Evolutionary conservation across 345 rosid species (phyloP), one percentile per base, ranked within the genome.

Genomic region (Lumnitzera racemosa): DNA sequence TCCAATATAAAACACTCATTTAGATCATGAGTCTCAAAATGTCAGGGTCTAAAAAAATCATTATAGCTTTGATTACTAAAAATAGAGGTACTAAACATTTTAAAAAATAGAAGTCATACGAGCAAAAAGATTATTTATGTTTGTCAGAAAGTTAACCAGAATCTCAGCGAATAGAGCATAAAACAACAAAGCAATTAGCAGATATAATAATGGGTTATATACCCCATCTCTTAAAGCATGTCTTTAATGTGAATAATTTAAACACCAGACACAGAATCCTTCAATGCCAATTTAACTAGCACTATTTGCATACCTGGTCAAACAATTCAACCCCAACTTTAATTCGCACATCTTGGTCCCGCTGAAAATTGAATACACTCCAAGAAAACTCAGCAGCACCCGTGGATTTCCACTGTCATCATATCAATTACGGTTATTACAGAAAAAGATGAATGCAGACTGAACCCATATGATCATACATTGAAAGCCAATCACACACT

Each of bases 381-480:
- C 86, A 87, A 55, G 88, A 67, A 65, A 94, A 76, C 69, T 94
- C 97, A 10, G 91, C 89, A 49, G 87, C 96, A 71, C 89, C 99
- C 66, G 61, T 83, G 49, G 88, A 73, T 58, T 81, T 89, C 74
- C 62, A 87, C 99, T 94, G 89, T 59, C 61, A 74, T 46, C 29
- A 56, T 14, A 62, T 31, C 9, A 56, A 41, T 16, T 16, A 25
- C 56, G 60, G 2, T 53, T 16, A 54, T 63, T 56, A 53, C 51
- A 16, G 57, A 47, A 58, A 13, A 20, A 12, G 61, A 48, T 15
- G 24, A 11, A 60, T 13, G n/a, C 13, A 60, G 52, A 50, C 24
- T 48, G 11, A 24, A 47, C 43, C 17, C 23, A 52, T 52, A 16
- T 24, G 25, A 41, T 20, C 53, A 48, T 24, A 12, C 13, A 16